phyloP scores from a whole-genome alignment of 495 filamentous ascomycete genomes.

The Hypomontagnella submonticulosa region DNA sequence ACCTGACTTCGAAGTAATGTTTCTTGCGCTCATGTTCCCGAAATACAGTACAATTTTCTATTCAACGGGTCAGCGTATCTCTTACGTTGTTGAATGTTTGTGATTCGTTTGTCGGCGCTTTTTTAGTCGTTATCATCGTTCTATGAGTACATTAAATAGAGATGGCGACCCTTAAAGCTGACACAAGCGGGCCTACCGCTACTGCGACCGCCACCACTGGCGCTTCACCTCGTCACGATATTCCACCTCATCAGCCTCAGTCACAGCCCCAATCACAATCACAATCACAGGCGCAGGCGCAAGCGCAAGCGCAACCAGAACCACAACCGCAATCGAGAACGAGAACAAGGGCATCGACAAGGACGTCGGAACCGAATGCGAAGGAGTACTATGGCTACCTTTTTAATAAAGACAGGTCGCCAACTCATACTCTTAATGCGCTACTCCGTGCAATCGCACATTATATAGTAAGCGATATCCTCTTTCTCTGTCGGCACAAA shows the following conservation, averaged over 20 bases:
- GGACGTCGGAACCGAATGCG: conserved; percentile 27
- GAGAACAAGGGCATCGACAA: conserved; percentile 20
- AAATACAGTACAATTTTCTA: conserved; percentile 3
- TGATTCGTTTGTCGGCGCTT: conserved; percentile 9
- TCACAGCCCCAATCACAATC: conserved; percentile 16
- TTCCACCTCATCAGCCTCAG: conserved; percentile 7
- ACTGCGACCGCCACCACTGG: conserved; percentile 23
- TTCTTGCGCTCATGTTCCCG: conserved; percentile 20
- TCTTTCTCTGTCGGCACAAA: conserved; percentile 16
- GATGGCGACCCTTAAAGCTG: conserved; percentile 42
- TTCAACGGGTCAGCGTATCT: conserved; percentile 15
- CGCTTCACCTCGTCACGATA: conserved; percentile 26
- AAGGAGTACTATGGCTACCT: conserved; percentile 81
- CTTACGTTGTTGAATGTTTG: conserved; percentile 9
- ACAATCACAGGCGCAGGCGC: conserved; percentile 11
- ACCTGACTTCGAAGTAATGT: conserved; percentile 28
- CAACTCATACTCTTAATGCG: conserved; percentile 78
- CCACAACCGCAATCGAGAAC: conserved; percentile 30
- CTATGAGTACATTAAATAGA: conserved; percentile 10
- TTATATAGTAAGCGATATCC: conserved; percentile 73
- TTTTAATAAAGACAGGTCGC: conserved; percentile 81
- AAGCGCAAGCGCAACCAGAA: conserved; percentile 16
- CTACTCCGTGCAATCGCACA: conserved; percentile 82
- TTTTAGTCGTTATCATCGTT: conserved; percentile 6
- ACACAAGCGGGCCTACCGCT: conserved; percentile 33